Conservation (phyloP, 2,329 filamentous ascomycete species). For the Trichoderma cornu-damae region DNA sequence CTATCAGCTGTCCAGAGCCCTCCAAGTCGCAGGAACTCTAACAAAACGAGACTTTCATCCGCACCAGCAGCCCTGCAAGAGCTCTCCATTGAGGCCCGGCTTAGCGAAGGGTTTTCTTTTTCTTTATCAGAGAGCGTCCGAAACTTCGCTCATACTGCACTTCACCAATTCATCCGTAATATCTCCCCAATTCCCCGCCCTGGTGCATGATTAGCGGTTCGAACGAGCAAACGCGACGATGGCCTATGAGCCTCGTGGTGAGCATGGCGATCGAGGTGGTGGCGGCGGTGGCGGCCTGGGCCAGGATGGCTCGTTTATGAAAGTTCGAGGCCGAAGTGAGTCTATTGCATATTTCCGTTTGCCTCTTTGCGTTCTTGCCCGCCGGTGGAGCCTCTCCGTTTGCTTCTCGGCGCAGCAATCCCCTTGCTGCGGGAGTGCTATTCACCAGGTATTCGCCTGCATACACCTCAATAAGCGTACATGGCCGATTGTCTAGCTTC, state of each 20-base stretch:
- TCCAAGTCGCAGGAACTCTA: conserved; percentile 9
- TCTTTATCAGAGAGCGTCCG: neutral
- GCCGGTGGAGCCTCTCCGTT: too few relatives aligned
- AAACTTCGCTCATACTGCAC: neutral
- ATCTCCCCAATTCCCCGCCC: neutral
- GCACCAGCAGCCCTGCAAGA: neutral
- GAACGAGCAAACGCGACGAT: conserved; percentile 34
- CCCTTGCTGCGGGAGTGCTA: too few relatives aligned
- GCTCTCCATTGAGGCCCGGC: neutral
- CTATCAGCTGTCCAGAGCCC: conserved; percentile 11
- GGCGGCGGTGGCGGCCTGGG: conserved; percentile 33
- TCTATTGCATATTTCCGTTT: conserved; percentile 22
- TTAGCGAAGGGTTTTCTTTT: neutral
- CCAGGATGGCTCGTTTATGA: conserved; percentile 43
- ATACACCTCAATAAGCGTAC: neutral
- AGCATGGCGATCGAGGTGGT: conserved; percentile 40
- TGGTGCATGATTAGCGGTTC: conserved; percentile 16
- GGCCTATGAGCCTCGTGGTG: conserved; percentile 52
- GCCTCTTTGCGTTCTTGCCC: neutral
- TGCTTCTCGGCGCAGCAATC: too few relatives aligned
- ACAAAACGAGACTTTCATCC: conserved; percentile 11
- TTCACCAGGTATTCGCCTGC: neutral
- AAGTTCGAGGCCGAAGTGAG: conserved; percentile 50
- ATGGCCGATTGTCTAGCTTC: neutral
- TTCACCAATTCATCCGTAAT: neutral